Conservation (phyloP, 1,139 yeast genomes). For the Hyphopichia khmerensis region DNA sequence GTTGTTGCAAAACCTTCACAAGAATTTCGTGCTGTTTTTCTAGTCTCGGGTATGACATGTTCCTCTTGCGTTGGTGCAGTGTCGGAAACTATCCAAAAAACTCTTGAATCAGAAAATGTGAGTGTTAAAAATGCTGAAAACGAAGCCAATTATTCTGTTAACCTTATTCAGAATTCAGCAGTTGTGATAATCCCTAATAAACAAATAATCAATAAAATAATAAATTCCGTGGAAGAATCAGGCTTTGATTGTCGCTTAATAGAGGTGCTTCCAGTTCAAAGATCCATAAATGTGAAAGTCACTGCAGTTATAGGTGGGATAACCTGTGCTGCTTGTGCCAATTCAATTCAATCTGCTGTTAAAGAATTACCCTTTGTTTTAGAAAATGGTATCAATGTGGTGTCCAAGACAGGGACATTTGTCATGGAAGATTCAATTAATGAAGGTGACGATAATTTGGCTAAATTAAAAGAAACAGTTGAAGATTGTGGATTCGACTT, state of each 20-base stretch:
- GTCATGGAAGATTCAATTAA: slow-evolving; percentile 41
- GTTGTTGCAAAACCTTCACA: slow-evolving; percentile 25
- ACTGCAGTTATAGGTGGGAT: slow-evolving; percentile 70
- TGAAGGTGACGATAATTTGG: slow-evolving; percentile 23
- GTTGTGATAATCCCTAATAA: slow-evolving; percentile 51
- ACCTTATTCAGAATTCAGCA: slow-evolving; percentile 42
- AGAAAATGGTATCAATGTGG: slow-evolving; percentile 53
- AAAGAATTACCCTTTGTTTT: slow-evolving; percentile 52
- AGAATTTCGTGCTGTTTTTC: slow-evolving; percentile 50
- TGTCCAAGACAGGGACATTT: slow-evolving; percentile 62
- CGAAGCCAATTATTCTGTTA: slow-evolving; percentile 38
- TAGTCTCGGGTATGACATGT: slow-evolving; percentile 68
- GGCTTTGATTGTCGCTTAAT: slow-evolving; percentile 60
- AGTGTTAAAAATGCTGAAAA: slow-evolving; percentile 12
- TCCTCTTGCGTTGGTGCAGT: slow-evolving; percentile 56
- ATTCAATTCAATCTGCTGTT: slow-evolving; percentile 52
- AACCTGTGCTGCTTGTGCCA: slow-evolving; percentile 72
- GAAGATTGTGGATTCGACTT: slow-evolving; percentile 71
- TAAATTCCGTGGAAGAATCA: slow-evolving; percentile 45
- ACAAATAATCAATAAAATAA: slow-evolving; percentile 50
- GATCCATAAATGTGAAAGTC: slow-evolving; percentile 48
- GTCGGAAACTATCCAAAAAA: slow-evolving; percentile 38
- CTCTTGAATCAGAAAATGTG: slow-evolving; percentile 17
- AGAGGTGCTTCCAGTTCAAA: slow-evolving; percentile 59
- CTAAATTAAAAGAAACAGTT: slow-evolving; percentile 44